Evolutionary conservation across 352 stramenopile genomes (phyloP), one percentile per base, ranked within the genome.

Genomic region (Aphanomyces stellatus): DNA sequence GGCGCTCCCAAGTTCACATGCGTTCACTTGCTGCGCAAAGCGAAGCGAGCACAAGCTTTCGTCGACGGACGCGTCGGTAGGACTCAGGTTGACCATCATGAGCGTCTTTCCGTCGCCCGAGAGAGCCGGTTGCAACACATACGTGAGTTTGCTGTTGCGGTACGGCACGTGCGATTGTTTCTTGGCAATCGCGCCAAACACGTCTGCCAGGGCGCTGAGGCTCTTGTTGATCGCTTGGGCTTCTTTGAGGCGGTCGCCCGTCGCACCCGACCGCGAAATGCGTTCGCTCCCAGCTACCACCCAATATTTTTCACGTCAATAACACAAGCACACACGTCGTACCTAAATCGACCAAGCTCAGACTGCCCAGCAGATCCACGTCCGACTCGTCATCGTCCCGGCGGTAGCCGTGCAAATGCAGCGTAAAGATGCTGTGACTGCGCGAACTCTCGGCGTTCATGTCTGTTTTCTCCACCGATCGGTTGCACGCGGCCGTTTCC

Each of bases 21-120:
- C 85, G 73, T 98, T 99, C 51, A 99, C 96, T 71, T 97, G 91
- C 41, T 93, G 78, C 7, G 97, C 98, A 76, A 99, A 99, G 51
- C 97, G 86, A 31, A 99, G 86, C 64, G 95, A 99, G 78, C 97
- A 99, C 4, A 99, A 74, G 71, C 94, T 98, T 78, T 99, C 98
- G 70, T 97, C 87, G 35, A 97, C 80, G 62, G 95, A 98, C 48
- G 86, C 79, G 30, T 90, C 82, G 22, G 96, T 99, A 3, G 98
- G 97, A 71, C 93, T 98, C 28, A 99, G 76, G 74, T 99, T 99
- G 42, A 99, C 97, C 85, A 99, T 98, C 97, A 99, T 99, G 41
- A 99, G 82, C 68, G 96, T 98, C 81, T 99, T 99, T 42, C 97
- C 96, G 78, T 99, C 96, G 10, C 97, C 97, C 67, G 94, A 98